Conservation (phyloP, 352 stramenopile genomes). For the Phytopythium aichiense region DNA sequence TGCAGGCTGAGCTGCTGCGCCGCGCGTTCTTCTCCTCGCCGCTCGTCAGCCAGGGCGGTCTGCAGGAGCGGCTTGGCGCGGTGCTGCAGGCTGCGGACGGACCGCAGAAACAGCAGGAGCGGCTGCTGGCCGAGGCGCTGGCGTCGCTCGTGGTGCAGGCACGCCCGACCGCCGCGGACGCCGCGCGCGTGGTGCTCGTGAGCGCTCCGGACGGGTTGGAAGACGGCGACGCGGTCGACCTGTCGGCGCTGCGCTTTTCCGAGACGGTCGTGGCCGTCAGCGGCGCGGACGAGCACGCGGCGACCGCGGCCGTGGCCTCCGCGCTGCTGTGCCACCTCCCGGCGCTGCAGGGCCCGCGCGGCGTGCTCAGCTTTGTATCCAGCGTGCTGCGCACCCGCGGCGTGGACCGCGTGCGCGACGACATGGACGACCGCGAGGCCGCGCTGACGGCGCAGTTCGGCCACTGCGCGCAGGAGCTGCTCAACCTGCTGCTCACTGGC, state of each 20-base stretch:
- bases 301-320: conserved; percentile 13
- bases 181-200: background rate
- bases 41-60: background rate
- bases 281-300: background rate
- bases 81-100: background rate
- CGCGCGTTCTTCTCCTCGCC: conserved; percentile 44
- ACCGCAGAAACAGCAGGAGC: background rate
- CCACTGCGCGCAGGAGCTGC: conserved; percentile 81
- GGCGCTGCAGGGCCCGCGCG: conserved; percentile 27
- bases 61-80: background rate
- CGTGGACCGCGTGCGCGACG: conserved; percentile 33
- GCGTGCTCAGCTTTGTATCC: conserved; percentile 71
- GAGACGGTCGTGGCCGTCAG: background rate
- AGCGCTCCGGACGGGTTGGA: background rate
- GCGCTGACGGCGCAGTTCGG: conserved; percentile 69
- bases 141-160: background rate
- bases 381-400: conserved; percentile 63
- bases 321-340: conserved; percentile 17
- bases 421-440: conserved; percentile 72
- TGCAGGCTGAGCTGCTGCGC: conserved; percentile 70
- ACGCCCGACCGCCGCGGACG: background rate
- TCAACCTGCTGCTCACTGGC: conserved; percentile 84
- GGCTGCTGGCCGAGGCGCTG: background rate
- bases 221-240: background rate
- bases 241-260: background rate